Evolutionary conservation across 306 rosid genomes (phyloP), one percentile per base, ranked within the genome.

Genomic region (Vachellia collinsii): DNA sequence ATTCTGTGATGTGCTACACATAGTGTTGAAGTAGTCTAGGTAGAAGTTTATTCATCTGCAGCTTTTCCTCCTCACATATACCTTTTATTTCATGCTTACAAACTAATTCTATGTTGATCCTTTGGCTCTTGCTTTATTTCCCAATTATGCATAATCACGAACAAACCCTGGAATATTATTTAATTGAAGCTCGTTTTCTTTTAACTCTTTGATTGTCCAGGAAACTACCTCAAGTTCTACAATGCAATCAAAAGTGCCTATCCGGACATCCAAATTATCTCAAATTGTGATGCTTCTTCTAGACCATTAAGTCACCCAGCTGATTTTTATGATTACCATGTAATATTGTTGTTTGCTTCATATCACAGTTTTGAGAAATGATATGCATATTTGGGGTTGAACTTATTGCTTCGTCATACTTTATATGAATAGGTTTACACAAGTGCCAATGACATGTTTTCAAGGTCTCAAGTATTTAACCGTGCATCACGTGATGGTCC

Each of bases 241-340:
- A 29, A 34, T 79, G 97, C 97, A 22, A 93, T 95, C 79, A 91
- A 9, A 48, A 78, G 14, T n/a, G 87, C 84, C 75, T 95, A 93
- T 85, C 99, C 98, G 3, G 97, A 95, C 85, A 93, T 93, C 75
- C 79, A 88, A 89, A 90, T 93, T 3, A 95, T 95, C 70, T 88
- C 98, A 37, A 95, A 95, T 72, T 95, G 99, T 41, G 99, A 95
- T 72, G 98, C 83, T 67, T 91, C 98, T 82, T 76, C 93, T 74
- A 62, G 7, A 36, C 79, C 64, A 46, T 85, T 95, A 87, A 90
- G 90, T 88, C 99, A 95, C 84, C 98, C 98, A 11, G 97, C 97
- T 75, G 97, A 95, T 78, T 65, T 90, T 61, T 95, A 90, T 83
- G 99, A 95, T 87, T 95, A 78, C 77, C 99, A 95, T 88, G 99